Conservation (phyloP, 2,329 filamentous ascomycete genomes). For the Rutstroemia sp. region DNA sequence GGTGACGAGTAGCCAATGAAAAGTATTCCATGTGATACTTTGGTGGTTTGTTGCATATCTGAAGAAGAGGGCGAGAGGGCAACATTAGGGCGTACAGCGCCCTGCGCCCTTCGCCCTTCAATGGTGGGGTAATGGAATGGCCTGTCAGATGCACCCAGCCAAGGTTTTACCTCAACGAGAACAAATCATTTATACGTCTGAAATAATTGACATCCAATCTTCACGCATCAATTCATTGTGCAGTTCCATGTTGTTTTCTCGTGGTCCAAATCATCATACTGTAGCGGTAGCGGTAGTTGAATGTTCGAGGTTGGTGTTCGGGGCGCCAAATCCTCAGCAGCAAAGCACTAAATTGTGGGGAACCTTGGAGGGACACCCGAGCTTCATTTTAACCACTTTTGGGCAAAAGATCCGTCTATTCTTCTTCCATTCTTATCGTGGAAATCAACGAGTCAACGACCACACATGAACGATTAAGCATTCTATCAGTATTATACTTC, state of each 20-base stretch:
- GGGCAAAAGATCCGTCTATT: conserved; percentile 13
- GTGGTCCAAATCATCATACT: no score
- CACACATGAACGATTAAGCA: not conserved
- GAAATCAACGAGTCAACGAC: not conserved
- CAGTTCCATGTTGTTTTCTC: no score
- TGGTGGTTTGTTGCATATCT: conserved; percentile 2
- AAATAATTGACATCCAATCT: no score
- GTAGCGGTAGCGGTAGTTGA: no score
- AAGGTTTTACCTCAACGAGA: no score
- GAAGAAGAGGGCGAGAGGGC: not conserved
- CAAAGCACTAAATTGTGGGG: not conserved
- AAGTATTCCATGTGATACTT: not conserved
- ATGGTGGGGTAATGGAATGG: no score
- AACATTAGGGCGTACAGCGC: not conserved
- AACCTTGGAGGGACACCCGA: not conserved
- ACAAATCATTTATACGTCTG: no score
- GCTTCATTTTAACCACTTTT: conserved; percentile 13
- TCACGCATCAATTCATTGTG: no score
- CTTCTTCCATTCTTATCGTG: conserved; percentile 10
- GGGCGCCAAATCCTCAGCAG: not conserved
- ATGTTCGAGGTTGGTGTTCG: not conserved
- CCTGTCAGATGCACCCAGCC: no score
- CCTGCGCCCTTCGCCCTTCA: no score
- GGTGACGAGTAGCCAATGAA: not conserved
- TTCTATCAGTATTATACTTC: not conserved